These are phyloP conservation scores for Nannizziopsis barbatae DNA, from an alignment of 2,329 filamentous ascomycete species.

Conservation along the genomic window DNA sequence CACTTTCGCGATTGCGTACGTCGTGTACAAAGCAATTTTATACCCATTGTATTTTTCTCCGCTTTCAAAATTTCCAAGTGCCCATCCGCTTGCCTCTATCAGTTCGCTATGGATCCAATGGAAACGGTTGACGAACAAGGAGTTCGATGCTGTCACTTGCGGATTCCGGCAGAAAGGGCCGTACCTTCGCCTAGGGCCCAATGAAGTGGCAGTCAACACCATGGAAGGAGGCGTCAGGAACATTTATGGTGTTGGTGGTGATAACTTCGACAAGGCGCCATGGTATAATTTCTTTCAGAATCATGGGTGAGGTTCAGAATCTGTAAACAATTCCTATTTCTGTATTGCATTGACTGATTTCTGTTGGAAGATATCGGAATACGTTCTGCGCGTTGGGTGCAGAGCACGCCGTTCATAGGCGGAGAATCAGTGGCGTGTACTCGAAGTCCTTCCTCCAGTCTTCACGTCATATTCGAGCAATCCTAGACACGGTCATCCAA, in stretches of 20 bases:
- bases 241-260: conserved; percentile 25
- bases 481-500: conserved; percentile 46
- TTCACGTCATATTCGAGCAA: conserved; percentile 43
- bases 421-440: conserved; percentile 63
- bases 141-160: conserved; percentile 5
- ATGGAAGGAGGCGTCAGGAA: conserved; percentile 9
- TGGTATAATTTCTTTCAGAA: conserved; percentile 34
- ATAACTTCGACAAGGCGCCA: conserved; percentile 56
- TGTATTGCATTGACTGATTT: background rate
- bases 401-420: conserved; percentile 54
- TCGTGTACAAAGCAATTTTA: conserved; percentile 4
- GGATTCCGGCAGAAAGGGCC: conserved; percentile 9
- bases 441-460: conserved; percentile 58
- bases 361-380: conserved; percentile 4
- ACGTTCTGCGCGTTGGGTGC: conserved; percentile 7
- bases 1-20: background rate
- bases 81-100: conserved; percentile 9
- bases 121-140: conserved; percentile 9
- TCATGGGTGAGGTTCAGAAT: conserved; percentile 2
- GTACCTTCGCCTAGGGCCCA: conserved; percentile 10
- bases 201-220: conserved; percentile 10
- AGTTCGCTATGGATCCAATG: conserved; percentile 12
- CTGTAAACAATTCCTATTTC: background rate
- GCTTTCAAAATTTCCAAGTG: conserved; percentile 8
- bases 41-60: conserved; percentile 10